Base-by-base conservation (phyloP, 2,329 filamentous ascomycete species). In the Beauveria sp. region DNA sequence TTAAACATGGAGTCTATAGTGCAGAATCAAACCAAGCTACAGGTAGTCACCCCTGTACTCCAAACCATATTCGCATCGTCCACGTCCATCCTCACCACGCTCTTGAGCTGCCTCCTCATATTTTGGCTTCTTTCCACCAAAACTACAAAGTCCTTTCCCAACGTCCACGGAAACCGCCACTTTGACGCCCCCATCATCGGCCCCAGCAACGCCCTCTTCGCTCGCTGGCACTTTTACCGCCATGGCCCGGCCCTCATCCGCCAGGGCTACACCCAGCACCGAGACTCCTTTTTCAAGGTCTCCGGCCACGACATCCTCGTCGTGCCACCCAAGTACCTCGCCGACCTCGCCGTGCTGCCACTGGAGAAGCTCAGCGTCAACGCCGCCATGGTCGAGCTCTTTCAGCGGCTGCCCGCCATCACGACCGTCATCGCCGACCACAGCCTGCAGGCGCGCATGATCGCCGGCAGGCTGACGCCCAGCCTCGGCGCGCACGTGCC, bases 301-400 rank as follows among this genome's bases (percentile, higher is more conserved):
- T 59, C 56, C 22, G 56, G 45, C 14, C 40, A 59, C 34, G 56
- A 59, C 12, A 31, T 59, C 14, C 45, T 59, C 31, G 28, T 59
- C 31, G 56, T 59, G 8, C 56, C 56, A 16, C 50, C 50, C 31
- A 50, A 59, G 31, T 59, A 59, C 34, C 31, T 50, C 20, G 46
- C 28, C 20, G 56, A 59, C 22, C 31, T 59, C 10, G 56, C 56
- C 20, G 50, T 31, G 45, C 24, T 59, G 56, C 56, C 56, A 7
- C 56, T 46, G n/a, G 56, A 59, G 46, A 59, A 8, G 28, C 34
- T 59, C 28, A 59, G 56, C n/a, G 45, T 59, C 45, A 59, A 59
- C 46, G 28, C 56, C 6, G 56, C 56, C 56, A 59, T 59, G 5
- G 56, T 51, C 14, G 56, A 59, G n/a, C 45, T 46, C 45, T 59